Conservation (phyloP, 2,329 filamentous ascomycete genomes). For the Calonectria pseudoturangicola region DNA sequence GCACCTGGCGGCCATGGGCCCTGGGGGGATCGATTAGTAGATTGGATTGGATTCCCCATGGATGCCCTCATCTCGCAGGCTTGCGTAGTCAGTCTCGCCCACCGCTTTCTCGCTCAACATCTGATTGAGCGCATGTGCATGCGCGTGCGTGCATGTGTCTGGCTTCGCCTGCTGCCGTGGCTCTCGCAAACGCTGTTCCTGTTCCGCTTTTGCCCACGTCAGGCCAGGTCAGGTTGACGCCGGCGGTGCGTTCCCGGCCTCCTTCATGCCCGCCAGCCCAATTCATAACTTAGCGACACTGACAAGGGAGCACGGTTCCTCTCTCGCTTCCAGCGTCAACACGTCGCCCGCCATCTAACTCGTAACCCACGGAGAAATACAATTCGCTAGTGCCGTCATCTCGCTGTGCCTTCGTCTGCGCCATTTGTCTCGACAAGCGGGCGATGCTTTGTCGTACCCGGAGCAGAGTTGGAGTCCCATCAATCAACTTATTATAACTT, state of each 20-base stretch:
- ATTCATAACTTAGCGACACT: slow-evolving; percentile 20
- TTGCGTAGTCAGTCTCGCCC: slow-evolving; percentile 18
- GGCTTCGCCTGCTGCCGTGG: slow-evolving; percentile 13
- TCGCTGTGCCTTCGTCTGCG: slow-evolving; percentile 29
- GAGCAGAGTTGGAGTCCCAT: slow-evolving; percentile 27
- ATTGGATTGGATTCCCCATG: slow-evolving; percentile 35
- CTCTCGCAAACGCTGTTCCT: slow-evolving; percentile 23
- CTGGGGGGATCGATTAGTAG: slow-evolving; percentile 16
- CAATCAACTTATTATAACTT: slow-evolving; percentile 27
- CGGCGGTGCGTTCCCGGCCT: not conserved
- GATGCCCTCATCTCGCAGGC: slow-evolving; percentile 32
- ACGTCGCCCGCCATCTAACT: not conserved
- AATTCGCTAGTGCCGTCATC: slow-evolving; percentile 31
- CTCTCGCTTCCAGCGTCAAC: slow-evolving; percentile 21
- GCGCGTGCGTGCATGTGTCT: slow-evolving; percentile 20
- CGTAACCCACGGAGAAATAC: slow-evolving; percentile 4
- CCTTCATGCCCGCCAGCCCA: not conserved
- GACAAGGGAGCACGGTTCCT: slow-evolving; percentile 25
- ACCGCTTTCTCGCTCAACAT: not conserved
- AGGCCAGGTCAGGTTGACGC: not conserved
- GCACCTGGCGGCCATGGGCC: slow-evolving; percentile 21
- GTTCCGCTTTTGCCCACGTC: slow-evolving; percentile 16
- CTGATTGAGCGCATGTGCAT: slow-evolving; percentile 9
- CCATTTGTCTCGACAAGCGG: slow-evolving; percentile 37
- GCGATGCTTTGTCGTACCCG: slow-evolving; percentile 25